Percentiles rank a stretch among this genome's conserved stretches.
Evolutionary conservation across 805 yeast species (phyloP).

Genomic region (Candida arabinofermentans): DNA sequence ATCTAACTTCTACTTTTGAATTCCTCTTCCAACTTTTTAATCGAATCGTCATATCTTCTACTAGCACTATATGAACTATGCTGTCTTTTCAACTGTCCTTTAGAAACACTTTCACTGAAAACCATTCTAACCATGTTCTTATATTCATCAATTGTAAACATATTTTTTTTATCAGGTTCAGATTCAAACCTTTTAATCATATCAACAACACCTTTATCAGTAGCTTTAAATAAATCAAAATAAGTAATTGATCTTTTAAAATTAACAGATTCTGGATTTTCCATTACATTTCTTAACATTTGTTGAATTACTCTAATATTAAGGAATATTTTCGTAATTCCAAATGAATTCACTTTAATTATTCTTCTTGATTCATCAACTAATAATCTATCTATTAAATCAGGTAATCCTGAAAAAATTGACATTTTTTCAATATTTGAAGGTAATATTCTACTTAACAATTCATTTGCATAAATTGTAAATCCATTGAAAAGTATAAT

Average conservation of each 20-base stretch:
- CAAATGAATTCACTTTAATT: slow-evolving; percentile 48
- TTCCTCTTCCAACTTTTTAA: slow-evolving; percentile 16
- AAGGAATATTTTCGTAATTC: slow-evolving; percentile 53
- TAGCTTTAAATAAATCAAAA: slow-evolving; percentile 50
- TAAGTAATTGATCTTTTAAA: slow-evolving; percentile 50
- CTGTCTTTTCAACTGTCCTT: slow-evolving; percentile 15
- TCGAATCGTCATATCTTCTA: slow-evolving; percentile 22
- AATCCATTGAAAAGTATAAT: slow-evolving; percentile 49
- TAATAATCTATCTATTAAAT: slow-evolving; percentile 46
- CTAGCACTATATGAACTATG: slow-evolving; percentile 23
- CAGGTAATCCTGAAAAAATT: slow-evolving; percentile 46
- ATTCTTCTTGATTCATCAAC: slow-evolving; percentile 51
- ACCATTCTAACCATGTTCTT: slow-evolving; percentile 51
- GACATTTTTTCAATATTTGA: slow-evolving; percentile 22
- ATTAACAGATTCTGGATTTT: slow-evolving; percentile 48
- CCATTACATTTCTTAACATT: slow-evolving; percentile 50
- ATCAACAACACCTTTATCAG: slow-evolving; percentile 45
- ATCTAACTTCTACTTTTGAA: slow-evolving; percentile 4
- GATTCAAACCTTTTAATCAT: slow-evolving; percentile 25
- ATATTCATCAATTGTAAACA: slow-evolving; percentile 41
- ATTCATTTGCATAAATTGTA: slow-evolving; percentile 42
- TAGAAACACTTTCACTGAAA: slow-evolving; percentile 35
- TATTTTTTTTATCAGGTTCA: slow-evolving; percentile 3
- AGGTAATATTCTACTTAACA: slow-evolving; percentile 30
- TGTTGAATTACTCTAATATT: slow-evolving; percentile 68